These are phyloP conservation scores for Suhomyces kunorum DNA, from an alignment of 1,139 yeast genomes.

Conservation along the genomic window DNA sequence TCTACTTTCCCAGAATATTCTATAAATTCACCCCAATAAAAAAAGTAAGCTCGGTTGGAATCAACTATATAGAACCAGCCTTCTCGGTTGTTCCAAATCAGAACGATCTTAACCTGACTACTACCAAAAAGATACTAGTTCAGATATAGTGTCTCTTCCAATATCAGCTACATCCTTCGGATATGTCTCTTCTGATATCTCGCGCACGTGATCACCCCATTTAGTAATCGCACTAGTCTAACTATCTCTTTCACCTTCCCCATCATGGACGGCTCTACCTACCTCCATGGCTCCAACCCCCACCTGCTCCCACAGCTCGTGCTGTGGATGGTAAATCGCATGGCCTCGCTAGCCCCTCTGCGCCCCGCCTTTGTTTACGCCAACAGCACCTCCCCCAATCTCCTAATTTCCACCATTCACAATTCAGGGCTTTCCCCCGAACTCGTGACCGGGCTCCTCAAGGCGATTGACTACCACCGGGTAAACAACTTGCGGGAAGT, in stretches of 20 bases:
- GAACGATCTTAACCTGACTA: too few species aligned
- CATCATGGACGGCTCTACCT: slow-evolving; percentile 1
- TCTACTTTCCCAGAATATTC: too few species aligned
- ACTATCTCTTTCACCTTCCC: not conserved
- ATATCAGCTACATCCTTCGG: too few species aligned
- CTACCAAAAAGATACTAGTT: too few species aligned
- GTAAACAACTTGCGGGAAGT: slow-evolving; percentile 7
- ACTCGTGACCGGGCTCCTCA: slow-evolving; percentile 5
- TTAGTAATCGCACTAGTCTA: too few species aligned
- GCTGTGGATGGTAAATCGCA: slow-evolving; percentile 5
- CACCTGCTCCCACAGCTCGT: not conserved
- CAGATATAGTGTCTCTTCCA: too few species aligned
- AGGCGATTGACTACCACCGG: slow-evolving; percentile 12
- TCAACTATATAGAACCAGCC: too few species aligned
- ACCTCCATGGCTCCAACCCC: slow-evolving; percentile 2
- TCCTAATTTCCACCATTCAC: slow-evolving; percentile 3
- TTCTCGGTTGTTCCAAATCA: too few species aligned
- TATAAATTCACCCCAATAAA: too few species aligned
- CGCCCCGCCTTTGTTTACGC: slow-evolving; percentile 7
- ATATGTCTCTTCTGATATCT: too few species aligned
- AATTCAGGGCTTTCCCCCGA: not conserved
- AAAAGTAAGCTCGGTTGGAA: too few species aligned
- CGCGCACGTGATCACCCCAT: too few species aligned
- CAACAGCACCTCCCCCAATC: slow-evolving; percentile 15
- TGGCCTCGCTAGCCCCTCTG: not conserved